Evolutionary conservation across 495 filamentous ascomycete species (phyloP).

Genomic region (Daldinia bambusicola): DNA sequence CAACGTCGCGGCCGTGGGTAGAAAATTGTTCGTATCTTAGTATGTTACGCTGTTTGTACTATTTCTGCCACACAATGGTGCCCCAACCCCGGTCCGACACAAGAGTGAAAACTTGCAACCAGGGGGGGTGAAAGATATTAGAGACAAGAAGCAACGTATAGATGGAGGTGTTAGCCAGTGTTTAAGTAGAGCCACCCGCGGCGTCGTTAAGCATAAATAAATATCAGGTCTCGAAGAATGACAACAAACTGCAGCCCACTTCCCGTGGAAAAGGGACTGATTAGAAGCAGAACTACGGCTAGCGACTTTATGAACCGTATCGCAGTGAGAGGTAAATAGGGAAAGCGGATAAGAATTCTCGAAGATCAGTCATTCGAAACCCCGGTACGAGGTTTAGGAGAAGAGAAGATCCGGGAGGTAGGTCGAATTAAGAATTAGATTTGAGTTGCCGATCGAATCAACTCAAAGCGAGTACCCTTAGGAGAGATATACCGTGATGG

Average conservation of each 20-base stretch:
- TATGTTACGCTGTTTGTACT: background rate
- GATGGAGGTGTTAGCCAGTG: slow-evolving; percentile 3
- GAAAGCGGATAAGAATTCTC: background rate
- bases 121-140: background rate
- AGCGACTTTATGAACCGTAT: background rate
- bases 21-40: background rate
- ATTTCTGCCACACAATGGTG: background rate
- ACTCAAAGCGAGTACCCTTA: slow-evolving; percentile 5
- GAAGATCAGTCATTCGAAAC: background rate
- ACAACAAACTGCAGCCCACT: background rate
- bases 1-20: background rate
- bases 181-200: background rate
- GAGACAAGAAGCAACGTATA: background rate
- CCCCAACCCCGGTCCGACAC: background rate
- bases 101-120: background rate
- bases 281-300: background rate
- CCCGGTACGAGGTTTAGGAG: background rate
- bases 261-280: background rate
- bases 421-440: slow-evolving; percentile 28
- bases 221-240: background rate
- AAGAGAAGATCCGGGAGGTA: slow-evolving; percentile 7
- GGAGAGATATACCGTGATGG: slow-evolving; percentile 12
- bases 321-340: background rate
- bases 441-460: slow-evolving; percentile 6
- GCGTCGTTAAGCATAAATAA: background rate